Base-by-base conservation (phyloP, 805 yeast genomes). In the Kuraishia hungarica region DNA sequence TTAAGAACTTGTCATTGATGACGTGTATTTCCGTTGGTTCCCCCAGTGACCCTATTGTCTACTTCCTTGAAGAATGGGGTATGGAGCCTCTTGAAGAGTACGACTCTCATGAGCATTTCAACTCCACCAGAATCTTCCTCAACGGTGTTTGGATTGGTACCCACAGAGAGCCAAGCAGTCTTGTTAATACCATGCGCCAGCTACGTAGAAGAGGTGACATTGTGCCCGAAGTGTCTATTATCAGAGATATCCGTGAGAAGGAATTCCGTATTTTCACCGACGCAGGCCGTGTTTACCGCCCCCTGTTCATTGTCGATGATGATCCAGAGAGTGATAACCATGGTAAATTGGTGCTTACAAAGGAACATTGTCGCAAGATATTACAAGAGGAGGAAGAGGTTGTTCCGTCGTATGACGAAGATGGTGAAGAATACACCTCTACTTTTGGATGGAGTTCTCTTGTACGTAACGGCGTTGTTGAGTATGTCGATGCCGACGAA, bases 81-180 rank as follows among this genome's bases (percentile, higher is more conserved):
- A 85, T 94, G 89, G 98, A 94, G 73, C 97, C 97, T 19, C 78
- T 94, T 63, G 97, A 94, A 67, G 97, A 92, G 67, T 94, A 89
- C 68, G 91, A 88, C 55, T 98, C 99, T 39, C 90, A 89, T 58
- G 89, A 89, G 60, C 85, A 90, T 54, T 92, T 93, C 50, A 89
- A 88, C 67, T 89, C 96, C 39, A 92, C 97, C 1, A 83, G 97
- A 72, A 92, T 94, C 54, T 94, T 94, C 69, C 96, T 94, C 54
- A 94, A 94, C 67, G 99, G 99, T 80, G 97, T 93, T 55, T 94
- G 99, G 99, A 96, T 92, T 53, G 99, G 99, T 75, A 93, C 96
- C 46, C 98, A 93, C 68, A 84, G 96, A 74, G 97, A 93, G 62
- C 97, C 99, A 43, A 88, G 92, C n/a, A 82, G 83, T 68, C 80